These are phyloP conservation scores for Pichia occidentalis DNA, from an alignment of 805 yeast species.

Conservation along the genomic window DNA sequence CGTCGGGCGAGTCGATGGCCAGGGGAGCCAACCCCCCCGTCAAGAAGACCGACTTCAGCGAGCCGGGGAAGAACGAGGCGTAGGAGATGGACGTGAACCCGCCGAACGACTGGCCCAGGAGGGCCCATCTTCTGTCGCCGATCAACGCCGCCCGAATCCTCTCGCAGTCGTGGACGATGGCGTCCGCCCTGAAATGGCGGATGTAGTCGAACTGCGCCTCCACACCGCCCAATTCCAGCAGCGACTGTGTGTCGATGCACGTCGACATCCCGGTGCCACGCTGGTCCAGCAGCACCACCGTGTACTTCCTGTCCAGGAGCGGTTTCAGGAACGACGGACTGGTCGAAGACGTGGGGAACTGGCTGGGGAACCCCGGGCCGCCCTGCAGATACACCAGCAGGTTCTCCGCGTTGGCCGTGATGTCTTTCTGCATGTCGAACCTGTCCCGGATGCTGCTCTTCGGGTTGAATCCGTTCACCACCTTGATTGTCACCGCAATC, in stretches of 20 bases:
- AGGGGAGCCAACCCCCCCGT: constrained; percentile 60
- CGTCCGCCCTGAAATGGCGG: constrained; percentile 45
- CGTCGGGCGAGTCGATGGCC: constrained; percentile 33
- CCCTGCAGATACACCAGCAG: constrained; percentile 48
- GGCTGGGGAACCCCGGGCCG: constrained; percentile 48
- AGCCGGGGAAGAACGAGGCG: constrained; percentile 17
- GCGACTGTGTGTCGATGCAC: constrained; percentile 34
- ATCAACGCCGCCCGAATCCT: constrained; percentile 33
- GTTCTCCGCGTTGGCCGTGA: too few relatives aligned
- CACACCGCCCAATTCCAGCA: constrained; percentile 16
- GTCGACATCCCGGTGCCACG: constrained; percentile 56
- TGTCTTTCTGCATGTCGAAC: too few relatives aligned
- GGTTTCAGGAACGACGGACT: constrained; percentile 17
- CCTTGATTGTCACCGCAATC: neutral
- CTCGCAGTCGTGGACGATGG: constrained; percentile 47
- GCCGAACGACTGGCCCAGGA: constrained; percentile 31
- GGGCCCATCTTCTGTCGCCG: constrained; percentile 36
- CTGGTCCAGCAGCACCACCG: constrained; percentile 43
- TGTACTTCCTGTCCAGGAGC: constrained; percentile 17
- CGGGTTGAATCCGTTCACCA: too few relatives aligned
- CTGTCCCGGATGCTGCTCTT: too few relatives aligned
- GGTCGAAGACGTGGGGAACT: constrained; percentile 14
- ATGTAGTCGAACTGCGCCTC: constrained; percentile 34
- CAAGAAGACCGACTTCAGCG: constrained; percentile 38
- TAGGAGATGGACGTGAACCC: constrained; percentile 13